phyloP scores from a whole-genome alignment of 495 filamentous ascomycete genomes.

The Polyplosphaeria fusca region DNA sequence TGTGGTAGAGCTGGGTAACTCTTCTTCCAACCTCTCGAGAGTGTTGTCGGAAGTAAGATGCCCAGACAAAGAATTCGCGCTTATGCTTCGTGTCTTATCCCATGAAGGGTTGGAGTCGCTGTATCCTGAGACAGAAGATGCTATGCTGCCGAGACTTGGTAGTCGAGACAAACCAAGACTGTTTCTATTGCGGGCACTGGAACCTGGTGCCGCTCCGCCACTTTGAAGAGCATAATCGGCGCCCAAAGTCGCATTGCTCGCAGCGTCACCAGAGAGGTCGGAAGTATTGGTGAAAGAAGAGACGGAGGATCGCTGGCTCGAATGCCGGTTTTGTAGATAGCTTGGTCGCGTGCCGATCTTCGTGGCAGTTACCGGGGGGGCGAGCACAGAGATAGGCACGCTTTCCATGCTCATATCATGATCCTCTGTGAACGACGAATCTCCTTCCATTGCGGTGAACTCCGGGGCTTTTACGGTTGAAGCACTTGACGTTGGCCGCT shows the following conservation, averaged over 20 bases:
- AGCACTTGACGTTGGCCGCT: constrained; percentile 35
- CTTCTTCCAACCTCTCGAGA: constrained; percentile 61
- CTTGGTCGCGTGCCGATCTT: constrained; percentile 57
- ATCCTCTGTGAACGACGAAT: constrained; percentile 26
- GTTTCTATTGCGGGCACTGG: constrained; percentile 50
- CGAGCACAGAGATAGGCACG: constrained; percentile 19
- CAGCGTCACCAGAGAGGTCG: constrained; percentile 51
- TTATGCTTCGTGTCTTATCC: constrained; percentile 44
- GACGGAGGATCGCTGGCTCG: constrained; percentile 72
- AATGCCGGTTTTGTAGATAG: constrained; percentile 68
- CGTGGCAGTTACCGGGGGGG: constrained; percentile 8
- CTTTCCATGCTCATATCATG: constrained; percentile 32
- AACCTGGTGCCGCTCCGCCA: constrained; percentile 65
- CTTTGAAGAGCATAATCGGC: constrained; percentile 84
- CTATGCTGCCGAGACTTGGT: constrained; percentile 89
- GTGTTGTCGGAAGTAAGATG: constrained; percentile 39
- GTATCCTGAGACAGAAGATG: constrained; percentile 80
- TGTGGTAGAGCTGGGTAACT: constrained; percentile 47
- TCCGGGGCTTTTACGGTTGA: constrained; percentile 35
- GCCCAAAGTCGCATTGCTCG: constrained; percentile 70
- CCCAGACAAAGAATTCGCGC: constrained; percentile 33
- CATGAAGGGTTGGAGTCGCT: constrained; percentile 54
- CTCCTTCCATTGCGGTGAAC: constrained; percentile 19
- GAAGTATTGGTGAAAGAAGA: constrained; percentile 68
- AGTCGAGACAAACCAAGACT: constrained; percentile 64